Evolutionary conservation across 345 rosid genomes (phyloP).

Genomic region (Brassica nigra): DNA sequence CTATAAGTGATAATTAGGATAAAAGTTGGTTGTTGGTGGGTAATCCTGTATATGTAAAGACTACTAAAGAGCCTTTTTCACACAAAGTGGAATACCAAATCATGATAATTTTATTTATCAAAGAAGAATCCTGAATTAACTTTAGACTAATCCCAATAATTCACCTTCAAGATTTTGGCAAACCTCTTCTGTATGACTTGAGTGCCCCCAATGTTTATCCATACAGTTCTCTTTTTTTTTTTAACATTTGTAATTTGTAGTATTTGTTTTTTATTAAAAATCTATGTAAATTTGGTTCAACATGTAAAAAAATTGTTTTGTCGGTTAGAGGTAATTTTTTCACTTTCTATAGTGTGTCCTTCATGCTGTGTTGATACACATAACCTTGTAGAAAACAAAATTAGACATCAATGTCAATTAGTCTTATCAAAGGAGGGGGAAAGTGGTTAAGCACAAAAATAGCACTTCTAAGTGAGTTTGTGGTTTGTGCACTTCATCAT

Average conservation of each 20-base stretch:
- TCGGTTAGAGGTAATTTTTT: background rate
- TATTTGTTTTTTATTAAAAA: background rate
- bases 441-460: slow-evolving; percentile 24
- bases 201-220: slow-evolving; percentile 20
- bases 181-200: background rate
- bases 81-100: slow-evolving; percentile 23
- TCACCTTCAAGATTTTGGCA: slow-evolving; percentile 10
- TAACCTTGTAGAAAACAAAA: background rate
- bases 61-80: slow-evolving; percentile 23
- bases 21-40: slow-evolving; percentile 14
- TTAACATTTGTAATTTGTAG: background rate
- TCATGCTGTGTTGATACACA: too few species aligned
- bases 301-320: background rate
- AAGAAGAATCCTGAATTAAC: slow-evolving; percentile 15
- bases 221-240: background rate
- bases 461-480: slow-evolving; percentile 34
- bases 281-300: background rate
- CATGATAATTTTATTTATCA: background rate
- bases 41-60: slow-evolving; percentile 6
- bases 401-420: slow-evolving; percentile 17
- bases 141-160: slow-evolving; percentile 26
- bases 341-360: background rate
- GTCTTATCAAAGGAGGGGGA: slow-evolving; percentile 20
- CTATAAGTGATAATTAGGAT: slow-evolving; percentile 29
- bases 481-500: slow-evolving; percentile 38